Conservation (phyloP, 352 stramenopile species). For the Vaucheria bursata region DNA sequence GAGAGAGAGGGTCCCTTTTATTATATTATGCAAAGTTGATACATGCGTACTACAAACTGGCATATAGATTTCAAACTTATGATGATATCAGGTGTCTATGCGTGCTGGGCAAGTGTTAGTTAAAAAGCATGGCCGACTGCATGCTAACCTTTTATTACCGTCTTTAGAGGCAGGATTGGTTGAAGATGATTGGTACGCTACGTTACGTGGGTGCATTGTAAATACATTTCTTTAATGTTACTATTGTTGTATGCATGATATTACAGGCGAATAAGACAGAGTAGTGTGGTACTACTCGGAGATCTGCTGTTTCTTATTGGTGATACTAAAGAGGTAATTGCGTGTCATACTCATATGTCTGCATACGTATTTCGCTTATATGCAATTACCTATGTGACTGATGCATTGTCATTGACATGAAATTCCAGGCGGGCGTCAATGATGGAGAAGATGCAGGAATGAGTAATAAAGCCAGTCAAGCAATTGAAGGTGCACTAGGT, state of each 20-base stretch:
- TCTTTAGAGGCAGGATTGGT: constrained; percentile 88
- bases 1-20: background rate
- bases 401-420: background rate
- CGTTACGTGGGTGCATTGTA: too few species aligned
- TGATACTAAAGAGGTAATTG: constrained; percentile 75
- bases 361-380: background rate
- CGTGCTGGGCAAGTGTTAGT: constrained; percentile 95
- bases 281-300: constrained; percentile 87
- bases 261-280: constrained; percentile 84
- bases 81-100: constrained; percentile 48
- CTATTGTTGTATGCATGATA: too few species aligned
- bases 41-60: background rate
- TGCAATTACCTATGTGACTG: background rate
- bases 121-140: constrained; percentile 84
- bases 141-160: constrained; percentile 93
- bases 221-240: too few species aligned
- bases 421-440: constrained; percentile 46
- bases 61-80: too few species aligned
- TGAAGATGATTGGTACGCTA: constrained; percentile 82
- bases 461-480: constrained; percentile 48
- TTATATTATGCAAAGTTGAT: too few species aligned
- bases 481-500: constrained; percentile 64
- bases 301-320: constrained; percentile 92
- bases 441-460: constrained; percentile 71
- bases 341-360: background rate